Evolutionary conservation across 306 rosid species (phyloP).

Genomic region (Dryas drummondii): DNA sequence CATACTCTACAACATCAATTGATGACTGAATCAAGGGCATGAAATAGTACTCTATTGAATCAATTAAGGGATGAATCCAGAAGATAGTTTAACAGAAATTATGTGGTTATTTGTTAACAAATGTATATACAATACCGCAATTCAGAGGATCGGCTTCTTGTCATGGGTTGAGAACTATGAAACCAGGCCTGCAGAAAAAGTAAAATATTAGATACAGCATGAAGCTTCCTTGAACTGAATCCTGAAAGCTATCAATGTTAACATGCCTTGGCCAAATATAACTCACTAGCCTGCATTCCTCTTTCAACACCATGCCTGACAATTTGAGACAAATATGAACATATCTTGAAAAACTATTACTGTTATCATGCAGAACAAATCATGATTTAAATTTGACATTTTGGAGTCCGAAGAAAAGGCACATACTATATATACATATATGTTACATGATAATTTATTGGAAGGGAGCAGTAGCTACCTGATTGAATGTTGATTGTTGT

Average conservation of each 20-base stretch:
- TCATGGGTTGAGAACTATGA: conserved; percentile 81
- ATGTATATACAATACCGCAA: conserved; percentile 54
- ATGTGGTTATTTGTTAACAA: conserved; percentile 15
- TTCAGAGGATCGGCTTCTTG: conserved; percentile 97
- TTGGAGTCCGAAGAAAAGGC: neutral
- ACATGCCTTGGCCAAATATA: conserved; percentile 80
- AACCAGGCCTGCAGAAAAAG: conserved; percentile 83
- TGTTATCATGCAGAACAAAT: conserved; percentile 11
- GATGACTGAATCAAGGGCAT: neutral
- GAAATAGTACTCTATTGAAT: neutral
- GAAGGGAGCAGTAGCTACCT: conserved; percentile 48
- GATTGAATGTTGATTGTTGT: conserved; percentile 48
- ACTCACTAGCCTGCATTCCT: conserved; percentile 64
- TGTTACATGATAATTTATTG: conserved; percentile 4
- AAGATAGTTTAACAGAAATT: neutral
- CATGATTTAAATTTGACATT: neutral
- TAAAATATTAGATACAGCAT: conserved; percentile 27
- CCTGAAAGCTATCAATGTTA: conserved; percentile 13
- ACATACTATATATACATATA: neutral
- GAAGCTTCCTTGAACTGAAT: conserved; percentile 31
- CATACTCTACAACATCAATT: neutral
- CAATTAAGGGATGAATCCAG: neutral
- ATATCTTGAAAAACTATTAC: conserved; percentile 8
- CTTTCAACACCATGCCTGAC: conserved; percentile 68
- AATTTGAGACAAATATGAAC: conserved; percentile 32